Conservation (phyloP, 2,329 filamentous ascomycete species). For the Calonectria hawksworthii region DNA sequence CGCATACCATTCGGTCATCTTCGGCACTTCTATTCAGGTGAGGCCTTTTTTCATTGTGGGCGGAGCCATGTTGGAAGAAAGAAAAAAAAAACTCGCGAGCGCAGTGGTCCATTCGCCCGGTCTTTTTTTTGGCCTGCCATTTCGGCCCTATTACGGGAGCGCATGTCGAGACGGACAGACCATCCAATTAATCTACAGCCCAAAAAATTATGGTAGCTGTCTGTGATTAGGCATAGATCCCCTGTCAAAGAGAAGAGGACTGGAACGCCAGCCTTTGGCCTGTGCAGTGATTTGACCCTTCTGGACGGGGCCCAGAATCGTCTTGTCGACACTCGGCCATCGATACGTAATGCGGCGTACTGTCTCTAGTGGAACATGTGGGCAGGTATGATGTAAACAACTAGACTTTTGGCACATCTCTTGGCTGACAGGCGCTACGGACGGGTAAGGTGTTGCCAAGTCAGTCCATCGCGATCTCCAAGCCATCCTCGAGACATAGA, state of each 20-base stretch:
- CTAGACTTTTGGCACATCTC: neutral
- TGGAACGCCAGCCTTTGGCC: neutral
- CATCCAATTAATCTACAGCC: conserved; percentile 3
- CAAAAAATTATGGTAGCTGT: neutral
- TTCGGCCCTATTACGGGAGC: conserved; percentile 21
- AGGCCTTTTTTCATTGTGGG: conserved; percentile 1
- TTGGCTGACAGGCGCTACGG: neutral
- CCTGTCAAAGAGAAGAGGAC: neutral
- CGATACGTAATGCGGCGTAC: neutral
- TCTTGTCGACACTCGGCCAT: neutral
- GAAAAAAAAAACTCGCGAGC: neutral
- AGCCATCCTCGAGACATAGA: neutral
- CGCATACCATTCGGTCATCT: neutral
- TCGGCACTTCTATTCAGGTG: conserved; percentile 2
- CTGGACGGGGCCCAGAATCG: neutral
- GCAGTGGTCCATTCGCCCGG: neutral
- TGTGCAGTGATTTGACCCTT: neutral
- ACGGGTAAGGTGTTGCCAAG: neutral
- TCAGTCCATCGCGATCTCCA: neutral
- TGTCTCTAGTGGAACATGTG: neutral
- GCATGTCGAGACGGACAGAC: neutral
- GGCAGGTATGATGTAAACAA: neutral
- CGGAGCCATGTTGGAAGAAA: neutral
- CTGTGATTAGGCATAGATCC: neutral
- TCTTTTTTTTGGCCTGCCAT: neutral